Evolutionary conservation across 1,284 basidiomycete genomes (phyloP).

Genomic region (Leccinum griseonigrum): DNA sequence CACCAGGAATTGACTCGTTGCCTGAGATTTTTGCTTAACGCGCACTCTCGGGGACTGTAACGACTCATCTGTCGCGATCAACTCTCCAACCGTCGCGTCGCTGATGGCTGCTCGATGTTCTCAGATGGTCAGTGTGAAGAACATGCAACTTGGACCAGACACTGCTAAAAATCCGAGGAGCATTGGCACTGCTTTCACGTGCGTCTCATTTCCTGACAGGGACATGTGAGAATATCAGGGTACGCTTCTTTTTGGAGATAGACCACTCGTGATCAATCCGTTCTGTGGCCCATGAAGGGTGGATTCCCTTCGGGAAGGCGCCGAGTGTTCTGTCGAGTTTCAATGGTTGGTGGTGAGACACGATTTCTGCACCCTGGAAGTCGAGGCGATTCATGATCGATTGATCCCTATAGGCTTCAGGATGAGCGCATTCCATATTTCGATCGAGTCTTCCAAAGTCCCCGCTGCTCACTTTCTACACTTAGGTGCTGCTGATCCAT

Average conservation of each 20-base stretch:
- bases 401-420: constrained; percentile 13
- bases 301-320: constrained; percentile 40
- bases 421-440: constrained; percentile 34
- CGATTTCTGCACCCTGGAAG: constrained; percentile 15
- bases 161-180: constrained; percentile 41
- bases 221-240: constrained; percentile 37
- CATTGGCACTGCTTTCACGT: constrained; percentile 37
- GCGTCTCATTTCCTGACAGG: constrained; percentile 31
- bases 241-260: constrained; percentile 44
- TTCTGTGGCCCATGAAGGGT: constrained; percentile 29
- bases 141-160: constrained; percentile 41
- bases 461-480: neutral
- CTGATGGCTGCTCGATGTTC: constrained; percentile 39
- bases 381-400: constrained; percentile 16
- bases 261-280: constrained; percentile 4
- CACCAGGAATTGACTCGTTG: constrained; percentile 27
- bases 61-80: constrained; percentile 29
- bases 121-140: constrained; percentile 42
- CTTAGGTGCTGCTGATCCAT: neutral
- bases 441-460: constrained; percentile 40
- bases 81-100: constrained; percentile 7
- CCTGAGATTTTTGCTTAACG: constrained; percentile 28
- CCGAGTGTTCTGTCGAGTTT: constrained; percentile 39
- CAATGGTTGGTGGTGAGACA: constrained; percentile 41
- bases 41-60: constrained; percentile 27